phyloP scores from a whole-genome alignment of 805 yeast genomes.

The Saccharomyces jurei region DNA sequence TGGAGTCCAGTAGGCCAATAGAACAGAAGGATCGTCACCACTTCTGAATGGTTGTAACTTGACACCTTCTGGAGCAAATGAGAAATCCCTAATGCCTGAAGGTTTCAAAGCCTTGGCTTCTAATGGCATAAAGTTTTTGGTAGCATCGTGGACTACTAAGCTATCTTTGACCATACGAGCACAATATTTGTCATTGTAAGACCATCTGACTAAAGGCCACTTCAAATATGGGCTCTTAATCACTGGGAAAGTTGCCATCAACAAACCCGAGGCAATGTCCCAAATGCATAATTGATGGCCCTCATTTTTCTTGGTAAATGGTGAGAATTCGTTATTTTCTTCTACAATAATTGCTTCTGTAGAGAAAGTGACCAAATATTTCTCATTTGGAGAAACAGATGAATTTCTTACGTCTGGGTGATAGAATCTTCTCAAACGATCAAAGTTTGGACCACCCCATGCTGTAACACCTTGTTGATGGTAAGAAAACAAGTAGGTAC shows the following conservation, averaged over 20 bases:
- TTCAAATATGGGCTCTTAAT: conserved; percentile 62
- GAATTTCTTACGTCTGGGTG: conserved; percentile 86
- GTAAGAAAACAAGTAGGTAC: conserved; percentile 76
- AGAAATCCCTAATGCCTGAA: conserved; percentile 81
- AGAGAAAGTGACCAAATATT: conserved; percentile 81
- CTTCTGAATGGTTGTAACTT: conserved; percentile 50
- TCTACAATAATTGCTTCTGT: conserved; percentile 70
- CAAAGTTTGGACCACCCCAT: conserved; percentile 87
- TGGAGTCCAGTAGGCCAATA: conserved; percentile 94
- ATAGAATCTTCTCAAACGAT: conserved; percentile 63
- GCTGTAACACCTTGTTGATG: conserved; percentile 93
- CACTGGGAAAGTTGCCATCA: conserved; percentile 84
- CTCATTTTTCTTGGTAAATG: conserved; percentile 78
- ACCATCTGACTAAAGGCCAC: conserved; percentile 98
- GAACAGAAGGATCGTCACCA: conserved; percentile 48
- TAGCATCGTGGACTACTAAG: conserved; percentile 79
- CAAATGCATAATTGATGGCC: conserved; percentile 93
- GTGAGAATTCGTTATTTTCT: conserved; percentile 56
- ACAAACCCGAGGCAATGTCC: conserved; percentile 78
- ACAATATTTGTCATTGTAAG: conserved; percentile 82
- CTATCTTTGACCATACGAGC: conserved; percentile 94
- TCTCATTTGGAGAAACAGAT: conserved; percentile 90
- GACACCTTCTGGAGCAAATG: conserved; percentile 88
- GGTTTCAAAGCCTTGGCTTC: conserved; percentile 81
- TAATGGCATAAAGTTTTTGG: conserved; percentile 62